Evolutionary conservation across 257 asterid genomes (phyloP).

Genomic region (Lantana camara): DNA sequence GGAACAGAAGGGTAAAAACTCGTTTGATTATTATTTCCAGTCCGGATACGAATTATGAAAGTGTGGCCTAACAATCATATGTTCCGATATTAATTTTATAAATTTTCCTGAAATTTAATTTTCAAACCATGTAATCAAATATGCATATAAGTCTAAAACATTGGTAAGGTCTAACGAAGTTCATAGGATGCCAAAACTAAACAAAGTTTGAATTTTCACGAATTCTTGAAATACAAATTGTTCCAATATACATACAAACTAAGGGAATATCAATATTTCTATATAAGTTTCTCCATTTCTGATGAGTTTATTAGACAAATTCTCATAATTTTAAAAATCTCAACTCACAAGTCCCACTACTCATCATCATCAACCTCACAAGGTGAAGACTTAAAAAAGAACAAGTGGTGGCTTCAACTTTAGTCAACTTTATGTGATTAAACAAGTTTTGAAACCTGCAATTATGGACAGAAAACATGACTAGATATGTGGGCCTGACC

Average conservation of each 20-base stretch:
- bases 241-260: constrained; percentile 21
- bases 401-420: constrained; percentile 29
- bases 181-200: no score
- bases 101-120: no score
- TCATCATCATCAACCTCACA: constrained; percentile 13
- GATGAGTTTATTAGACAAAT: neutral
- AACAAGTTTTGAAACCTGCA: constrained; percentile 37
- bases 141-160: no score
- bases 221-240: no score
- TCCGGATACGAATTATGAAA: no score
- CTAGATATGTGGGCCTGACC: constrained; percentile 51
- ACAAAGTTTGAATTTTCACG: no score
- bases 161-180: no score
- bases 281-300: neutral
- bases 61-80: no score
- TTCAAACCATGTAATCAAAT: no score
- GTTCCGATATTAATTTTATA: no score
- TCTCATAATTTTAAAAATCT: neutral
- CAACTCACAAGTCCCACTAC: constrained; percentile 27
- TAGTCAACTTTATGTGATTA: constrained; percentile 43
- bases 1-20: no score
- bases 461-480: constrained; percentile 53
- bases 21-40: no score
- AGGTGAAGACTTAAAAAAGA: neutral
- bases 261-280: constrained; percentile 7